Evolutionary conservation across 140 eudicot species (phyloP), one percentile per base, ranked within the genome.

Genomic region (Erigeron philadelphicus): DNA sequence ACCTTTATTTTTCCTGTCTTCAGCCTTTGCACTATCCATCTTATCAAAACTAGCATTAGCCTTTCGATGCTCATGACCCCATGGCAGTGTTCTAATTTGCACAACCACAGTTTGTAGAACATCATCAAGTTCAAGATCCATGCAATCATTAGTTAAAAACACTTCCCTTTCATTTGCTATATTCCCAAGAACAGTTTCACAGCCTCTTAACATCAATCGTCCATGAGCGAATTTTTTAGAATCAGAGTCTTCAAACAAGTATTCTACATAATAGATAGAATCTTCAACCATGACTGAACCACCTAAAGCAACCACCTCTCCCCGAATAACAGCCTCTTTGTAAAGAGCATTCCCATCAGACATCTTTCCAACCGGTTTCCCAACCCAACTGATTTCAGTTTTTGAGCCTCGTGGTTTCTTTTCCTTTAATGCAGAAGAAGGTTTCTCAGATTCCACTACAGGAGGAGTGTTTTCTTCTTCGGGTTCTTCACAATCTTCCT

Each of bases 61-160:
- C 66, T 84, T 94, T 11, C 99, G 81, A 59, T 83, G 83, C 61
- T 94, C 85, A 76, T 81, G 76, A n/a, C 97, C 99, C 97, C 99
- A 94, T 44, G 86, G 86, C 43, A 77, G 38, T 63, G 63, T 80
- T 61, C 88, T 82, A 55, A 84, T 77, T 61, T 89, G 85, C 21
- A 94, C 84, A 6, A 59, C 18, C 19, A 83, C 68, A 21, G 67
- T 69, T 71, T 93, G 74, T 38, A 70, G 67, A 63, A 77, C 84
- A 78, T 84, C 89, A 41, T 55, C 84, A 53, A 94, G 86, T 67
- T 85, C 87, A 78, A 94, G 64, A 11, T 89, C 89, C 83, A 67
- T 56, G 55, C 99, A 94, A 11, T 89, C 87, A 55, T 94, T 80
- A 11, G 90, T 83, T 62, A 94, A 76, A 81, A 87, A 94, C 55